Evolutionary conservation across 768 basidiomycete genomes (phyloP).

Genomic region (Mycena pura): DNA sequence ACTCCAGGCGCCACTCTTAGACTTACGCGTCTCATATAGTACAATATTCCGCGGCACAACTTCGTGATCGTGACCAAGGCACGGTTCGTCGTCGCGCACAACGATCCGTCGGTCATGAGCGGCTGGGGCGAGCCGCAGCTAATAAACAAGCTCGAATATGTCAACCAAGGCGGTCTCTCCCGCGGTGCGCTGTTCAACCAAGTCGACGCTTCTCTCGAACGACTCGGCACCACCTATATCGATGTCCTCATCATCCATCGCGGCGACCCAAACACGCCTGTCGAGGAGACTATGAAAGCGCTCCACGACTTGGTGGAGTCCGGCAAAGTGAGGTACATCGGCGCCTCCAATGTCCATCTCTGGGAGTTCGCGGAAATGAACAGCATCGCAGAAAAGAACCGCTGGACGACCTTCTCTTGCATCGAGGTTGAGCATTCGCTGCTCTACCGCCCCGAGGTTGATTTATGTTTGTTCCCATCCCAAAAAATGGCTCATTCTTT

Average conservation of each 20-base stretch:
- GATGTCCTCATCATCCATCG: slow-evolving; percentile 51
- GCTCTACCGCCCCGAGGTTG: slow-evolving; percentile 60
- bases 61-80: slow-evolving; percentile 29
- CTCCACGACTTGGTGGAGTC: slow-evolving; percentile 50
- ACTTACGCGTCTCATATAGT: slow-evolving; percentile 19
- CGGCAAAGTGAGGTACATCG: slow-evolving; percentile 52
- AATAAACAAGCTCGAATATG: slow-evolving; percentile 13
- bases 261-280: slow-evolving; percentile 42
- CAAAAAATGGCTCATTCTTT: neutral
- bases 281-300: slow-evolving; percentile 54
- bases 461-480: no score
- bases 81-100: slow-evolving; percentile 14
- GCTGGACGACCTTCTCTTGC: slow-evolving; percentile 60
- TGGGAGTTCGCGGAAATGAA: slow-evolving; percentile 56
- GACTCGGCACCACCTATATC: slow-evolving; percentile 37
- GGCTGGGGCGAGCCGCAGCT: neutral
- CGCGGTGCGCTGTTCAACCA: slow-evolving; percentile 41
- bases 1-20: no score
- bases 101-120: neutral
- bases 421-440: slow-evolving; percentile 62
- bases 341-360: slow-evolving; percentile 49
- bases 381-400: slow-evolving; percentile 47
- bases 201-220: slow-evolving; percentile 38
- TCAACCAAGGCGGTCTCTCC: slow-evolving; percentile 31
- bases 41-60: slow-evolving; percentile 32